Base-by-base conservation (phyloP, 352 stramenopile species). In the Albugo candida region DNA sequence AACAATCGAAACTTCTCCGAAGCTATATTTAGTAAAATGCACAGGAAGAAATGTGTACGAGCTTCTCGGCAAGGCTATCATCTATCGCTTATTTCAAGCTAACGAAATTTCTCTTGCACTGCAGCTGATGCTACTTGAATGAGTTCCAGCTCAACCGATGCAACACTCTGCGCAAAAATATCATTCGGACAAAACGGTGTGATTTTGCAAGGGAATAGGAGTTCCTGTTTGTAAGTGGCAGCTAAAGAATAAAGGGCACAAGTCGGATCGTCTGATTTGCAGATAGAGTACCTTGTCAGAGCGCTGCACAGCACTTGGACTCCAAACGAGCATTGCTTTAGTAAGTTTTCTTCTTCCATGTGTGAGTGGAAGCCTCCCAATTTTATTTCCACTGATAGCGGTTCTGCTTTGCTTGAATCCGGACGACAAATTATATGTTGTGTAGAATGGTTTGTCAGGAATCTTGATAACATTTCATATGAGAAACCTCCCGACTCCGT, bases 401-500 rank as follows among this genome's bases (percentile, higher is more conserved):
- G 71, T 42, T 65, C 47, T 2, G 75, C 75, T 35, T 64, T 70
- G 14, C 66, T 74, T 1, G 72, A 85, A 16, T 59, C 67, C 0
- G 75, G 75, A 31, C 75, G 72, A 16, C 84, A 58, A n/a, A 88
- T 47, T 11, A 83, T 59, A 34, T 61, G 59, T 52, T 81, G 58
- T 55, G 67, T 63, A 35, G 63, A 46, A 51, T 78, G 60, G 38
- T 67, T 63, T 10, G 64, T 67, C 6, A 85, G 21, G 34, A 88
- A 67, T 20, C 64, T 64, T 13, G 64, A 61, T 34, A 88, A 55
- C 16, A 83, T 56, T 43, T 85, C 75, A 37, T 80, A 88, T 16
- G 72, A 76, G 16, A 55, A 62, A 10, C 75, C 75, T 11, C 75
- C 72, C 0, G 75, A 88, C 49, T 88, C 72, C 13, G 75, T 88